phyloP scores from a whole-genome alignment of 2,329 filamentous ascomycete species.

The Phyllosticta capitalensis region DNA sequence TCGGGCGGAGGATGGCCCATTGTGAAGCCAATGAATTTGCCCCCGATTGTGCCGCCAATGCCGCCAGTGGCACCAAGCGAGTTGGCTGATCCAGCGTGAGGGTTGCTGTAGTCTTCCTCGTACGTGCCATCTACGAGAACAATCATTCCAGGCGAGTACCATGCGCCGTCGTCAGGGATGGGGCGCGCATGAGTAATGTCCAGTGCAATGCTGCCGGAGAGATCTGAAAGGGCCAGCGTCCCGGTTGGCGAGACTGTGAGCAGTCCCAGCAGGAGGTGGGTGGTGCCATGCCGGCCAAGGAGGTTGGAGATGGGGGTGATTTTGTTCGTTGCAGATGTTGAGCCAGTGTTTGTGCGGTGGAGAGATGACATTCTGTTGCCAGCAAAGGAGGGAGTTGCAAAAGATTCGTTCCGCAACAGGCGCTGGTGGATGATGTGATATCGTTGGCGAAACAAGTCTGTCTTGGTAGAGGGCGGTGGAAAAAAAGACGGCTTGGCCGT shows the following conservation, averaged over 20 bases:
- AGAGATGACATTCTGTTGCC: conserved; percentile 43
- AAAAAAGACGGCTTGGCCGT: conserved; percentile 40
- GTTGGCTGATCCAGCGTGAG: conserved; percentile 48
- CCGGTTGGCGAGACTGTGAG: conserved; percentile 74
- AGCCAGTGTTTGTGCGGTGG: conserved; percentile 48
- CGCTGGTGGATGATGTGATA: conserved; percentile 91
- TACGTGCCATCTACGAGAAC: conserved; percentile 94
- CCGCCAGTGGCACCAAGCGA: conserved; percentile 65
- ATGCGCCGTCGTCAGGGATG: conserved; percentile 77
- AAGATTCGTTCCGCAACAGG: conserved; percentile 83
- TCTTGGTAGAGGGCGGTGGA: conserved; percentile 72
- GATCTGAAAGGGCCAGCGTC: conserved; percentile 70
- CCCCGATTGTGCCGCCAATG: conserved; percentile 84
- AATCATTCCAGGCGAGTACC: conserved; percentile 94
- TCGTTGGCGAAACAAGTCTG: conserved; percentile 74
- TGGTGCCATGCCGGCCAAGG: conserved; percentile 69
- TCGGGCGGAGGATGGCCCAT: conserved; percentile 89
- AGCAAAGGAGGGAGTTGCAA: conserved; percentile 71
- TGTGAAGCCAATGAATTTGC: conserved; percentile 81
- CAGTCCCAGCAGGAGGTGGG: conserved; percentile 79
- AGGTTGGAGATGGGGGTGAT: conserved; percentile 76
- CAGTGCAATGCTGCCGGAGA: conserved; percentile 78
- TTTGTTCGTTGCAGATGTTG: conserved; percentile 54
- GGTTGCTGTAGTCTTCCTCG: conserved; percentile 74
- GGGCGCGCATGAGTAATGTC: conserved; percentile 73